phyloP scores from a whole-genome alignment of 257 asterid species.

The Handroanthus guayacan region DNA sequence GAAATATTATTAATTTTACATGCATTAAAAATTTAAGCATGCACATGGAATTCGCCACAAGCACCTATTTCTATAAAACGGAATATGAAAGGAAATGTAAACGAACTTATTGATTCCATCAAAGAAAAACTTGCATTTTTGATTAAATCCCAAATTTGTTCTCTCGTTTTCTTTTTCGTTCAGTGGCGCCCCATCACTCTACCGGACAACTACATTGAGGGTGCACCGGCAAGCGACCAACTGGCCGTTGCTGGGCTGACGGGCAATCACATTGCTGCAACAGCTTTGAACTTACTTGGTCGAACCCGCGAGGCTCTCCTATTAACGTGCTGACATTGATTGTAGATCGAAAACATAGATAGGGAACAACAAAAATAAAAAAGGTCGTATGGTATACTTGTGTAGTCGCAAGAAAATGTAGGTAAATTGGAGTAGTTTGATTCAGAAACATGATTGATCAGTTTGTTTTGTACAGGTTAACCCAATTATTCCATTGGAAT shows the following conservation, averaged over 20 bases:
- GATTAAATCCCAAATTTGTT: background rate
- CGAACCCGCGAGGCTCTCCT: conserved; percentile 87
- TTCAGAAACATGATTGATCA: no score
- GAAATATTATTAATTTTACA: no score
- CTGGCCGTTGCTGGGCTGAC: conserved; percentile 76
- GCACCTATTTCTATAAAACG: no score
- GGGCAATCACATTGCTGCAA: conserved; percentile 91
- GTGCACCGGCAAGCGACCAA: conserved; percentile 66
- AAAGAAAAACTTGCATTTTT: background rate
- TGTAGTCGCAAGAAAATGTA: no score
- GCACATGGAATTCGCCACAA: no score
- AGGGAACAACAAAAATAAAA: no score
- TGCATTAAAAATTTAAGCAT: no score
- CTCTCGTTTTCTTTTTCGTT: background rate
- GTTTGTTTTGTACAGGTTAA: no score
- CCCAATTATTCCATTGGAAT: no score
- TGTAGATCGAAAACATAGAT: no score
- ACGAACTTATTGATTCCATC: background rate
- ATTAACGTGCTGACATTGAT: conserved; percentile 54
- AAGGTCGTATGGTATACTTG: no score
- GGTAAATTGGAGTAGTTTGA: no score
- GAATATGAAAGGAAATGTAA: background rate
- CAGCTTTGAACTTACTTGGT: conserved; percentile 83
- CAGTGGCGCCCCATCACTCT: conserved; percentile 94
- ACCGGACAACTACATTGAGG: conserved; percentile 84